Evolutionary conservation across 495 filamentous ascomycete genomes (phyloP).

Genomic region (Emericellopsis terricola): DNA sequence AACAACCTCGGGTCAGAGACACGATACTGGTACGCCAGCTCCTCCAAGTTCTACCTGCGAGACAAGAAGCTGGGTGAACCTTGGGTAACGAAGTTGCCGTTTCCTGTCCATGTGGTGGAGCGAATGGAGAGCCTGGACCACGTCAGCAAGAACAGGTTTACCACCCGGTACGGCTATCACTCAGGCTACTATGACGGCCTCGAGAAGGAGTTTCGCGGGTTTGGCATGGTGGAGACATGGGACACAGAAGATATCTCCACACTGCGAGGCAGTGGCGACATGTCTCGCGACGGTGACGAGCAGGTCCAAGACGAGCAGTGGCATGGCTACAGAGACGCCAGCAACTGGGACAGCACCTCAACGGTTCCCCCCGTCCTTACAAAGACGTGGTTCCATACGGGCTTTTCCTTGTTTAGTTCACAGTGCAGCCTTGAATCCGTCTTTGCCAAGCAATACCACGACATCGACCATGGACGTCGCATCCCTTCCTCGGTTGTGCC

Average conservation of each 20-base stretch:
- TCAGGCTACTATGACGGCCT: constrained; percentile 17
- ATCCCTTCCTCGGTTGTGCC: no score
- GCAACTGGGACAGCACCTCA: no score
- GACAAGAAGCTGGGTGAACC: constrained; percentile 9
- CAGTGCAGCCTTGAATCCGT: no score
- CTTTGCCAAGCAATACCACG: no score
- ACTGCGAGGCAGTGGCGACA: no score
- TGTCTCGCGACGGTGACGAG: no score
- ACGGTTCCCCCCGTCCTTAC: constrained; percentile 7
- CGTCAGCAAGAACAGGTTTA: constrained; percentile 4
- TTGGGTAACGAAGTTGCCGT: constrained; percentile 15
- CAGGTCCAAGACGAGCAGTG: no score
- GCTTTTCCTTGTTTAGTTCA: no score
- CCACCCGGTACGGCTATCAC: constrained; percentile 13
- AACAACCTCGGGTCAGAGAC: no score
- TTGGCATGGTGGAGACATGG: constrained; percentile 7
- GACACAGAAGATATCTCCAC: constrained; percentile 8
- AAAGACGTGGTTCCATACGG: constrained; percentile 7
- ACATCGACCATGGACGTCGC: no score
- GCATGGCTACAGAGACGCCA: no score
- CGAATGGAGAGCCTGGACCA: constrained; percentile 5
- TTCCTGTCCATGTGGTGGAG: constrained; percentile 13
- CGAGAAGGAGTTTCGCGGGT: constrained; percentile 19
- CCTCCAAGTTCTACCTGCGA: constrained; percentile 11
- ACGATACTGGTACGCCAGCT: no score